These are phyloP conservation scores for Psilocybe subaeruginosa DNA, from an alignment of 768 basidiomycete genomes.

Conservation along the genomic window DNA sequence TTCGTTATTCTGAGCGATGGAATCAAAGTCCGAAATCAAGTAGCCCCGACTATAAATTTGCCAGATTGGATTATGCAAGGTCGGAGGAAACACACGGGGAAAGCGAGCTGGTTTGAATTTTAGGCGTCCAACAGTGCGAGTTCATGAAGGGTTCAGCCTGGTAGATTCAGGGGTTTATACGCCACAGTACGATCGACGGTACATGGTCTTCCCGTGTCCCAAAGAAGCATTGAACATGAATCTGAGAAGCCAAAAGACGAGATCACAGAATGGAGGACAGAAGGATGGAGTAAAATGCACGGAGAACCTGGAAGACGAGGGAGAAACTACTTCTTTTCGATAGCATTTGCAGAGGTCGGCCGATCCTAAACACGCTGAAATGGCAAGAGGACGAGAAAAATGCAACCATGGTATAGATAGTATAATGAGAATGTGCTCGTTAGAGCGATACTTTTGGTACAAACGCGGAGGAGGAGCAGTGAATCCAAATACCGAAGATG, in stretches of 20 bases:
- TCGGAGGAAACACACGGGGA: neutral
- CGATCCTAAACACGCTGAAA: neutral
- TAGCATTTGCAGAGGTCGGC: neutral
- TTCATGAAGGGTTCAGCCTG: neutral
- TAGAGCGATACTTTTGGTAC: constrained; percentile 40
- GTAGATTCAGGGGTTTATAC: neutral
- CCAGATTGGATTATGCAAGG: neutral
- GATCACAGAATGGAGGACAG: neutral
- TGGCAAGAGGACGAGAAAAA: neutral
- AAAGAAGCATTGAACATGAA: neutral
- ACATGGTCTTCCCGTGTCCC: neutral
- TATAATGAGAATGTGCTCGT: constrained; percentile 29
- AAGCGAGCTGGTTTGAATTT: neutral
- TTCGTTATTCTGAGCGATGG: neutral
- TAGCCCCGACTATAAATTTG: constrained; percentile 1
- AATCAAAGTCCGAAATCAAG: neutral
- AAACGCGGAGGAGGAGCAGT: constrained; percentile 26
- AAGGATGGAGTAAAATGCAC: neutral
- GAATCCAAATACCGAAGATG: constrained; percentile 32
- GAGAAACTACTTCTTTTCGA: neutral
- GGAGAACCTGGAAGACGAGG: neutral
- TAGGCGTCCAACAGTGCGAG: neutral
- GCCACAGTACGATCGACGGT: neutral
- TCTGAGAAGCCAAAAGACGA: neutral
- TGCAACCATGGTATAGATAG: constrained; percentile 34